Base-by-base conservation (phyloP, 179 eudicot genomes). In the Nepenthes alata region DNA sequence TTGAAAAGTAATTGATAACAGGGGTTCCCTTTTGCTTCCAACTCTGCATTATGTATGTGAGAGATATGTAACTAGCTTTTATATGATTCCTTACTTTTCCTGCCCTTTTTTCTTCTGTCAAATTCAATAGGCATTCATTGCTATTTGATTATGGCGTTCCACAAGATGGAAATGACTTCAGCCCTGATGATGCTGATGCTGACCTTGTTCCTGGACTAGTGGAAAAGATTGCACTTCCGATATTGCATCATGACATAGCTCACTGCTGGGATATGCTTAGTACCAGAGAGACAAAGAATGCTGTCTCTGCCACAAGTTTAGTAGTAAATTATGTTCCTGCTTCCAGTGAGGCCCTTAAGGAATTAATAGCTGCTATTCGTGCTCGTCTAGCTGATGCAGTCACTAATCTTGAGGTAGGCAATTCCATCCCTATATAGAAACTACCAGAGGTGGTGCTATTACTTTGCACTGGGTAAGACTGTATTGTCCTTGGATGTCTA, bases 181-280 rank as follows among this genome's bases (percentile, higher is more conserved):
- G 59, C 61, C 76, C 75, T 55, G 96, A 80, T 79, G 97, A 91
- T 77, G 78, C 81, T 41, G 98, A 93, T 83, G 86, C 82, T 55
- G 73, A 87, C 80, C 88, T 93, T 72, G 77, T 93, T 64, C 97
- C 98, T 65, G 80, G 83, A 57, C 67, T 93, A 67, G 98, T 93
- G 67, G 95, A 85, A 72, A 90, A 90, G 77, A 80, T 90, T 72
- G 98, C 98, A 35, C 68, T 93, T 72, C 98, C 95, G 11, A 83
- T 93, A 63, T 70, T 93, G 70, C 91, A 77, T 73, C 87, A 87
- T 60, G 91, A 79, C 72, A 74, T 87, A 62, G 75, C 84, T 63
- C 79, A 73, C 55, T 87, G 97, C 67, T 93, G 98, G 98, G 95
- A 93, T 75, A 70, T 83, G 69, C 83, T 89, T 53, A 93, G 98